Evolutionary conservation across 176 grass and related monocot genomes (phyloP), one percentile per base, ranked within the genome.

Genomic region (Carex scoparia): DNA sequence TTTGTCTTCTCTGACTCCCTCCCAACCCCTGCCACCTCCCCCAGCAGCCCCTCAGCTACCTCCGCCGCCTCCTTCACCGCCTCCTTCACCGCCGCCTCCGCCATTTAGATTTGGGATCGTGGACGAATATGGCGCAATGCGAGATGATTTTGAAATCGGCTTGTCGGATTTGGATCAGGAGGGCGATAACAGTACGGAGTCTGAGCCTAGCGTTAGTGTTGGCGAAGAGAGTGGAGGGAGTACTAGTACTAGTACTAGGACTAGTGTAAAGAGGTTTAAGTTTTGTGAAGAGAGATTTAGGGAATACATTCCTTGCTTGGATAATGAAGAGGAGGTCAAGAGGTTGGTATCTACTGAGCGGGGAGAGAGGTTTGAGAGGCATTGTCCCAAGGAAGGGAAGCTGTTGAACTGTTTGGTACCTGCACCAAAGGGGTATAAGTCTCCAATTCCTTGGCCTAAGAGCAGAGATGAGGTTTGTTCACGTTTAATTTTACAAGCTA

Each of bases 231-330:
- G 1, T 15, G 16, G 48, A 33, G 23, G 31, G 16, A 6, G 18
- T 19, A 33, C 56, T 32, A n/a, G 23, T 4, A 58, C 18, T 86
- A 42, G 89, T 84, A 33, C 56, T 32, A 27, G 23, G 7, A 58
- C 14, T 87, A 35, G 89, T 84, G 84, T 86, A 35, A 63, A 70
- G 66, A 93, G 73, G 79, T 95, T 98, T 84, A 70, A 16, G 2
- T 33, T 85, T 2, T 98, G 93, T 84, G 89, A 91, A 32, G 87
- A 69, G 66, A 90, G 86, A 71, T 90, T 92, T 89, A 86, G 88
- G 83, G 95, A 95, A 86, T 95, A 98, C 81, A 95, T 98, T 84
- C 93, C 95, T 7, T 98, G 95, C 70, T 80, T 95, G 75, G 95
- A 98, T 76, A 98, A 98, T 67, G 80, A 90, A 33, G 93, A 95